phyloP scores from a whole-genome alignment of 2,329 filamentous ascomycete genomes.

The Penicillium sp. region DNA sequence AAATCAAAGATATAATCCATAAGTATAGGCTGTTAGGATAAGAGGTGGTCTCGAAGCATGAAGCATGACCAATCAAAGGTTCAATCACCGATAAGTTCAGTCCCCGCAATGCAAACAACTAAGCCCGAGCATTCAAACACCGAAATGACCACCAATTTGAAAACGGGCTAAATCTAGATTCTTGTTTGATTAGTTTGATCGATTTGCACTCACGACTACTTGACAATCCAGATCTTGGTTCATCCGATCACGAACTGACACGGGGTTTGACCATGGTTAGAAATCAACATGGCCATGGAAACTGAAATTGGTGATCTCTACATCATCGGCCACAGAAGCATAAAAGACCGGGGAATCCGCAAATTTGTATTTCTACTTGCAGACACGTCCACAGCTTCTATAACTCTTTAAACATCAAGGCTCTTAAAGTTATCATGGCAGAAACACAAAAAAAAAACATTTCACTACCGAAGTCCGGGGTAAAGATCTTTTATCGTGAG shows the following conservation, averaged over 20 bases:
- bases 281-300: background rate
- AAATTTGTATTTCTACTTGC: background rate
- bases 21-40: too few species aligned
- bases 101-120: background rate
- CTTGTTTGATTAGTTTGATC: background rate
- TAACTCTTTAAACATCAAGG: background rate
- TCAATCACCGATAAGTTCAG: background rate
- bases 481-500: constrained; percentile 42
- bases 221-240: background rate
- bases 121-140: background rate
- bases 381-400: background rate
- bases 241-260: background rate
- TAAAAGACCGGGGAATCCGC: background rate
- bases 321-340: background rate
- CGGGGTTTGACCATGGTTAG: background rate
- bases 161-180: background rate
- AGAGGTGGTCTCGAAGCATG: too few species aligned
- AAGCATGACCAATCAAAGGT: too few species aligned
- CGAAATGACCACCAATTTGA: background rate
- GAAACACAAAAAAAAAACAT: background rate
- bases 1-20: too few species aligned
- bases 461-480: background rate
- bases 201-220: background rate
- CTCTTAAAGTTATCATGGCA: background rate
- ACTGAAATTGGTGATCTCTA: background rate